Conservation (phyloP, 1,139 yeast species). For the Saccharomyces hybrid region DNA sequence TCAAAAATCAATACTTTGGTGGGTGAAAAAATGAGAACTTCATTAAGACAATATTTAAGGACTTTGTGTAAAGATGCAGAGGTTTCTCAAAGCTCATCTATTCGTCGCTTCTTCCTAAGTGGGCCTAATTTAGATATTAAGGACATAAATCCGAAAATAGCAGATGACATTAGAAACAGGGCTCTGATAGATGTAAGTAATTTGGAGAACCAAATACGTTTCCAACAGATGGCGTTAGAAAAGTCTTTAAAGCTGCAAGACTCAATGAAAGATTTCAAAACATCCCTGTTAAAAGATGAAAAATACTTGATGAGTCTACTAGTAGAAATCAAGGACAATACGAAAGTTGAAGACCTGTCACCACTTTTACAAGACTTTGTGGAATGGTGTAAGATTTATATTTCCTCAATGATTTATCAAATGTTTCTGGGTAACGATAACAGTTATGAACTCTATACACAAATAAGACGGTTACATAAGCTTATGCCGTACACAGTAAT, state of each 20-base stretch:
- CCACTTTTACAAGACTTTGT: constrained; percentile 61
- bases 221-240: constrained; percentile 55
- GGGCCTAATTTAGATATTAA: constrained; percentile 28
- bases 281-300: constrained; percentile 30
- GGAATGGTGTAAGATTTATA: constrained; percentile 74
- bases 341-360: constrained; percentile 37
- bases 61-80: constrained; percentile 47
- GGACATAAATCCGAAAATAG: constrained; percentile 36
- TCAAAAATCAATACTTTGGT: constrained; percentile 31
- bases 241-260: constrained; percentile 31
- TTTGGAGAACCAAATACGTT: constrained; percentile 58
- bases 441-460: constrained; percentile 63
- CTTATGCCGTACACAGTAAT: constrained; percentile 71
- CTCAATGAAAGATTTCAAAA: constrained; percentile 30
- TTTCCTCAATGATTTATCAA: constrained; percentile 78
- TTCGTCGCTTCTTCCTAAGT: constrained; percentile 43
- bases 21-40: constrained; percentile 65
- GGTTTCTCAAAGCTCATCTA: constrained; percentile 44
- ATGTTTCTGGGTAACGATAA: constrained; percentile 72
- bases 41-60: constrained; percentile 64
- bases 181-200: constrained; percentile 53
- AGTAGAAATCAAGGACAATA: constrained; percentile 3
- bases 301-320: constrained; percentile 26
- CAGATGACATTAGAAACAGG: constrained; percentile 49
- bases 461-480: constrained; percentile 59